Evolutionary conservation across 345 rosid genomes (phyloP).

Genomic region (Isatis tinctoria): DNA sequence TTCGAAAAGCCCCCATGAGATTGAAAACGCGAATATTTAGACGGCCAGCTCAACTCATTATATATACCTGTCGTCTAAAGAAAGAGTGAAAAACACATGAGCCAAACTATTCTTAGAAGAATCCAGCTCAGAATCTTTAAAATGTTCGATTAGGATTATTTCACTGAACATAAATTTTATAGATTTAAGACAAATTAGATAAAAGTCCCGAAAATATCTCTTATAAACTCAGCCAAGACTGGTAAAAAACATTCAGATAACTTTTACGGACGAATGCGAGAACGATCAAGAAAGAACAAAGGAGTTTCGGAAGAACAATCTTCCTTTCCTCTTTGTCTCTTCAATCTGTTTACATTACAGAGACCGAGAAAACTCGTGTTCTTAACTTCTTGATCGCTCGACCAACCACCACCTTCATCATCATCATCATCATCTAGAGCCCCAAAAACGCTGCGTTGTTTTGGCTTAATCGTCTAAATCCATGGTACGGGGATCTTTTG

Average conservation of each 20-base stretch:
- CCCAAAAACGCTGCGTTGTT: background rate
- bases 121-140: background rate
- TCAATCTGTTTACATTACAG: background rate
- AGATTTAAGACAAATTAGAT: background rate
- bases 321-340: background rate
- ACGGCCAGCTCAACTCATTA: background rate
- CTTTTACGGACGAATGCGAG: background rate
- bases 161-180: background rate
- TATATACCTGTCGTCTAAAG: background rate
- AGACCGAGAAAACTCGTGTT: background rate
- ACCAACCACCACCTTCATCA: background rate
- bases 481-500: constrained; percentile 16
- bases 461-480: background rate
- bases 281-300: constrained; percentile 11
- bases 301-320: background rate
- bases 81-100: background rate
- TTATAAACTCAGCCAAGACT: background rate
- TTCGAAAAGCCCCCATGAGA: background rate
- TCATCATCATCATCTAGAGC: constrained; percentile 3
- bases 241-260: background rate
- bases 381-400: background rate
- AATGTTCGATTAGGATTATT: background rate
- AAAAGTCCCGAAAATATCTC: background rate
- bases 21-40: background rate
- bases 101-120: background rate